Conservation (phyloP, 169 alveolate genomes). For the Plasmodium chabaudi region DNA sequence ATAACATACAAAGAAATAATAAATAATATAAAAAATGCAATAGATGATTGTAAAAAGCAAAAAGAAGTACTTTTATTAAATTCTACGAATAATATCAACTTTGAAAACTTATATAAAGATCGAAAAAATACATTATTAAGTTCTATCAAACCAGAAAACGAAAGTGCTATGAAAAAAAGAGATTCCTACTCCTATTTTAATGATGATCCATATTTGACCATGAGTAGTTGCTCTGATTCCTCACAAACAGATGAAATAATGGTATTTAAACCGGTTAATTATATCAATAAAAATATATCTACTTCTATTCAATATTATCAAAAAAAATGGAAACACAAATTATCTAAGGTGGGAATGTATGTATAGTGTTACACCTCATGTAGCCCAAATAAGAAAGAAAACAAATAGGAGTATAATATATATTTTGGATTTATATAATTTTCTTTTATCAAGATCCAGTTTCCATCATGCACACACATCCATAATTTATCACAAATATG, state of each 20-base stretch:
- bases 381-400: neutral
- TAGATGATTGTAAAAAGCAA: constrained; percentile 13
- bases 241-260: neutral
- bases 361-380: neutral
- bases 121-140: neutral
- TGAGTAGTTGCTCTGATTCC: constrained; percentile 1
- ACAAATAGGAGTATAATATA: neutral
- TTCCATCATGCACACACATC: no score
- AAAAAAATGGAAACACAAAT: constrained; percentile 53
- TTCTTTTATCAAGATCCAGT: no score
- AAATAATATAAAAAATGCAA: constrained; percentile 58
- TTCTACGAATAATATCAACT: neutral
- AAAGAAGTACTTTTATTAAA: neutral
- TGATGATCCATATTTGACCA: neutral
- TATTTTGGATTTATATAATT: neutral
- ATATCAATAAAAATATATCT: constrained; percentile 47
- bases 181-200: constrained; percentile 6
- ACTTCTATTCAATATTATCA: constrained; percentile 53
- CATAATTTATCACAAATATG: no score
- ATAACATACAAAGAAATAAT: constrained; percentile 36
- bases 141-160: neutral
- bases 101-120: neutral
- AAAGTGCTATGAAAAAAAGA: neutral
- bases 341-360: constrained; percentile 20
- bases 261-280: constrained; percentile 12